Evolutionary conservation across 164 flowering plant species (phyloP).

Genomic region (Umbellularia californica): DNA sequence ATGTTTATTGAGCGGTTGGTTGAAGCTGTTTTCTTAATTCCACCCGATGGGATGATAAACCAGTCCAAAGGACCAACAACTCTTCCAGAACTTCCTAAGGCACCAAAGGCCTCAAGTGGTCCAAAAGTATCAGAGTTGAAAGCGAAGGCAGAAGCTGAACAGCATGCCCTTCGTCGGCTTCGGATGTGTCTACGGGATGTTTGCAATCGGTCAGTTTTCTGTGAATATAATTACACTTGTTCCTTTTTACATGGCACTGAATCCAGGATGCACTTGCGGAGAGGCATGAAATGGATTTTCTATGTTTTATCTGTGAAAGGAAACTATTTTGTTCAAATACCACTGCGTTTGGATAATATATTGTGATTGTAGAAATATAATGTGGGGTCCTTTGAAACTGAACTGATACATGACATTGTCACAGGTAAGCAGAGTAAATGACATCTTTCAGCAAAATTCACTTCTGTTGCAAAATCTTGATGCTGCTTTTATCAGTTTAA

Average conservation of each 20-base stretch:
- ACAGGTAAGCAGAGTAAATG: too few species aligned
- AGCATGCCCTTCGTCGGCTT: constrained; percentile 93
- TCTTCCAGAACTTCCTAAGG: constrained; percentile 84
- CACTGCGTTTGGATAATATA: too few species aligned
- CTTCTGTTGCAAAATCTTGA: too few species aligned
- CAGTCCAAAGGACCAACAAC: constrained; percentile 35
- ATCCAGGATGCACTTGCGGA: background rate
- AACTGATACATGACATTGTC: too few species aligned
- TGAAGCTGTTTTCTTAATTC: constrained; percentile 72
- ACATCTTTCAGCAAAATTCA: too few species aligned
- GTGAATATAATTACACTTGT: background rate
- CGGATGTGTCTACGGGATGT: constrained; percentile 98
- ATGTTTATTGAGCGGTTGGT: constrained; percentile 70
- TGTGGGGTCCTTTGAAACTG: too few species aligned
- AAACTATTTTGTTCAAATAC: too few species aligned
- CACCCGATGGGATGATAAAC: constrained; percentile 34
- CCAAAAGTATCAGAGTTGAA: constrained; percentile 87
- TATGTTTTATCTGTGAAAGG: too few species aligned
- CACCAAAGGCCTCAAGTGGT: constrained; percentile 70
- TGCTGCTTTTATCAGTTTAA: too few species aligned
- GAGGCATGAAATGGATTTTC: background rate
- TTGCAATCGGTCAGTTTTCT: constrained; percentile 73
- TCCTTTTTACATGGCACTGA: background rate
- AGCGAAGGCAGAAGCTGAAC: constrained; percentile 96
- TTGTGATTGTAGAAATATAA: too few species aligned